These are phyloP conservation scores for Trichophyton equinum DNA, from an alignment of 2,329 filamentous ascomycete species.

Conservation along the genomic window DNA sequence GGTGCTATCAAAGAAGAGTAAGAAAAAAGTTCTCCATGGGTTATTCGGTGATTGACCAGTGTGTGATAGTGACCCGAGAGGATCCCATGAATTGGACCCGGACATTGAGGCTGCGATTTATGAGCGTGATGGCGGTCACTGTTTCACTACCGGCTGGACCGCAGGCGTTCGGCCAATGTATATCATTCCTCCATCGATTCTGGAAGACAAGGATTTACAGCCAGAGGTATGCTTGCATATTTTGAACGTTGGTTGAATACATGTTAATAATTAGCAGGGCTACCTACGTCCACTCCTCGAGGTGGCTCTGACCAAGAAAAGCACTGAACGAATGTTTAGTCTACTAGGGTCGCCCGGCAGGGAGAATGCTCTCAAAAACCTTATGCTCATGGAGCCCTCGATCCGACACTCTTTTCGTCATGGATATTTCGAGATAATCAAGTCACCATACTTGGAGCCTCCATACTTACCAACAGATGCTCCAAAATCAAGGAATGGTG, in stretches of 20 bases:
- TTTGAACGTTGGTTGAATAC: neutral
- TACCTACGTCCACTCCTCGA: slow-evolving; percentile 8
- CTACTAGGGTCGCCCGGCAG: neutral
- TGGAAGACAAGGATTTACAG: slow-evolving; percentile 6
- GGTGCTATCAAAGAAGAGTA: slow-evolving; percentile 7
- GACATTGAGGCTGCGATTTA: slow-evolving; percentile 9
- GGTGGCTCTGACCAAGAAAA: neutral
- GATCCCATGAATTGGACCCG: neutral
- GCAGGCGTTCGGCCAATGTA: slow-evolving; percentile 6
- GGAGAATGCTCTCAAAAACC: slow-evolving; percentile 8
- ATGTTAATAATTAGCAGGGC: slow-evolving; percentile 4
- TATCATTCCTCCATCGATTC: slow-evolving; percentile 10
- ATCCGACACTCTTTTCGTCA: neutral
- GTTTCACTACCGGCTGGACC: slow-evolving; percentile 7
- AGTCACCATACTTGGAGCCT: slow-evolving; percentile 3
- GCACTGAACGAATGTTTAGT: slow-evolving; percentile 5
- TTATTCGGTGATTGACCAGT: neutral
- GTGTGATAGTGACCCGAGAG: slow-evolving; percentile 3
- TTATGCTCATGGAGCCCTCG: slow-evolving; percentile 6
- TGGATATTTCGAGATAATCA: slow-evolving; percentile 6
- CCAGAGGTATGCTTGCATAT: slow-evolving; percentile 6
- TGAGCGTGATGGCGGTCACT: slow-evolving; percentile 8
- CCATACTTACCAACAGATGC: neutral
- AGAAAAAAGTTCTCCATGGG: neutral
- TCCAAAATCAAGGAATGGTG: neutral